Conservation (phyloP, 2,329 filamentous ascomycete species). For the Arachnomyces sp. region DNA sequence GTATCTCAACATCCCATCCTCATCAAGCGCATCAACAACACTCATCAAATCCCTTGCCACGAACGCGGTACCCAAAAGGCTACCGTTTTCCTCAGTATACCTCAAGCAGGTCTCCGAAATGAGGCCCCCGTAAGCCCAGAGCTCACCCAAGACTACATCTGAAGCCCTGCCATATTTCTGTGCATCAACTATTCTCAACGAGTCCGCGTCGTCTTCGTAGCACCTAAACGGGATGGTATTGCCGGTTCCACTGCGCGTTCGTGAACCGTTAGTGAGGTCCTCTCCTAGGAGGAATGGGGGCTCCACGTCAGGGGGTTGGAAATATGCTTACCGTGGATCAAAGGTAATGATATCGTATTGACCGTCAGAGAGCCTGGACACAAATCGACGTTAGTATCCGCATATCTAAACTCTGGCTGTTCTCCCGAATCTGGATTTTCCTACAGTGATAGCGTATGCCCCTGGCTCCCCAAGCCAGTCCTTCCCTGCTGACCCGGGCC, state of each 20-base stretch:
- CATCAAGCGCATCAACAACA: slow-evolving; percentile 37
- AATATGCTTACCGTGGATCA: slow-evolving; percentile 9
- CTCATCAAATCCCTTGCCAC: slow-evolving; percentile 38
- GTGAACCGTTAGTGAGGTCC: background rate
- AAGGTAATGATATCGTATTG: slow-evolving; percentile 12
- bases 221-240: slow-evolving; percentile 15
- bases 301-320: no score
- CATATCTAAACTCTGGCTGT: background rate
- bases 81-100: slow-evolving; percentile 21
- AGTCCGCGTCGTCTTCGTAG: background rate
- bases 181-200: background rate
- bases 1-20: slow-evolving; percentile 31
- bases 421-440: background rate
- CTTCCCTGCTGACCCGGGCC: slow-evolving; percentile 21
- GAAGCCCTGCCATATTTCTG: background rate
- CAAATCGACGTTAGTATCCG: slow-evolving; percentile 2
- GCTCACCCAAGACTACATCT: slow-evolving; percentile 25
- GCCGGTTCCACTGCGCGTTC: slow-evolving; percentile 8
- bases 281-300: background rate
- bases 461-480: slow-evolving; percentile 1
- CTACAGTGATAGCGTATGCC: slow-evolving; percentile 1
- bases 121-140: slow-evolving; percentile 7
- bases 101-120: slow-evolving; percentile 5
- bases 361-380: slow-evolving; percentile 8
- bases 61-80: slow-evolving; percentile 37